These are phyloP conservation scores for Talaromyces verruculosus DNA, from an alignment of 2,329 filamentous ascomycete genomes.

Conservation along the genomic window DNA sequence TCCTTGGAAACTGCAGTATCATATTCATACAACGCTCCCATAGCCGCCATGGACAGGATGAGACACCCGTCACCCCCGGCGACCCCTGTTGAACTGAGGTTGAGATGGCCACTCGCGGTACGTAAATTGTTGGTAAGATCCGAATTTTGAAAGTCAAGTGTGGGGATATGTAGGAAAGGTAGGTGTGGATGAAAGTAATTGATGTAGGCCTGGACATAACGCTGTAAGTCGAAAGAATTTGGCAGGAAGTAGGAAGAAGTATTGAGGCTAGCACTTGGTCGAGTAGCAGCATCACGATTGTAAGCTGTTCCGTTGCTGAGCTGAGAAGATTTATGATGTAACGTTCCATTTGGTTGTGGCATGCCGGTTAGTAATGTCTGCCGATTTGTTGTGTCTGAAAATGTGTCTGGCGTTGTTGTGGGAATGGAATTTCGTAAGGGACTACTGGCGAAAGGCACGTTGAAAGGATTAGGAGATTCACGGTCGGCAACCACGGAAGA, in stretches of 20 bases:
- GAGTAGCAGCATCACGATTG: slow-evolving; percentile 38
- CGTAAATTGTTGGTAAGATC: slow-evolving; percentile 62
- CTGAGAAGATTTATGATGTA: slow-evolving; percentile 60
- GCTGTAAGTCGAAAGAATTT: slow-evolving; percentile 80
- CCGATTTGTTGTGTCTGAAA: slow-evolving; percentile 62
- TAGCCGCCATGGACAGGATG: slow-evolving; percentile 83
- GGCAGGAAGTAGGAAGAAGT: slow-evolving; percentile 59
- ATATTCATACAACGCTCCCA: slow-evolving; percentile 81
- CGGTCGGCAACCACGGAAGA: slow-evolving; percentile 45
- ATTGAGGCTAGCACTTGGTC: slow-evolving; percentile 38
- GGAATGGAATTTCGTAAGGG: slow-evolving; percentile 60
- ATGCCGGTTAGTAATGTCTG: slow-evolving; percentile 63
- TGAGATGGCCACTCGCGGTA: slow-evolving; percentile 54
- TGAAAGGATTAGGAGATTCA: slow-evolving; percentile 50
- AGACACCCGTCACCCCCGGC: slow-evolving; percentile 81
- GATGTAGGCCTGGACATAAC: slow-evolving; percentile 87
- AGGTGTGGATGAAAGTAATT: slow-evolving; percentile 90
- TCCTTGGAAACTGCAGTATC: slow-evolving; percentile 78
- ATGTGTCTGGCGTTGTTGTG: slow-evolving; percentile 63
- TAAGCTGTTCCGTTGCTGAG: slow-evolving; percentile 54
- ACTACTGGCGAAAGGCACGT: slow-evolving; percentile 58
- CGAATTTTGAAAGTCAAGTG: slow-evolving; percentile 82
- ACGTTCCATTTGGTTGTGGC: slow-evolving; percentile 58
- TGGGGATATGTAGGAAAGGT: slow-evolving; percentile 91
- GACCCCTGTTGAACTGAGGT: slow-evolving; percentile 55